Evolutionary conservation across 345 rosid species (phyloP), one percentile per base, ranked within the genome.

Genomic region (Durio zibethinus): DNA sequence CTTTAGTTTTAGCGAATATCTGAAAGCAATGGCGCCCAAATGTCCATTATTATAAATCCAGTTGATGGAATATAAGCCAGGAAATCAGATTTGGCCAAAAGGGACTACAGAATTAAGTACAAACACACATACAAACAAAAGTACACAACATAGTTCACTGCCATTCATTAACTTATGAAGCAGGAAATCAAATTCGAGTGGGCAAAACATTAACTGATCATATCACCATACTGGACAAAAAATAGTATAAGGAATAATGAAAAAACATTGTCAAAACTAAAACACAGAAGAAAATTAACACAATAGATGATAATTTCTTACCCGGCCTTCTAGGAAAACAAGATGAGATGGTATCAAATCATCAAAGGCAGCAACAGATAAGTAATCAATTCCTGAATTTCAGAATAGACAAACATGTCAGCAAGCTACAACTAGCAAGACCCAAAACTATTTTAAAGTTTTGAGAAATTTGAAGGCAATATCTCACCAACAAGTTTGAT

Each of bases 401-500:
- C 72, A 76, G 38, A 57, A 4, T 29, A 52, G 29, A 25, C 54
- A 53, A 48, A 33, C 23, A 70, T 5, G 11, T 7, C 59, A 78
- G 43, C 23, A 36, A 45, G 61, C 29, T 54, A 3, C 42, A 10
- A 72, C 21, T 11, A 42, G 40, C 61, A 71, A 71, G 10, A 52
- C 31, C 11, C 18, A 71, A 16, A 59, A 50, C 14, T 7, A 27
- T 2, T 7, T 36, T 2, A 18, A 25, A 15, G 5, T 10, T 48
- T 27, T 16, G 16, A 74, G 66, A 74, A 45, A 10, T 33, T 29
- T 53, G 25, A 75, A 7, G 70, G 43, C 33, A 63, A 63, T 35
- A 68, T 60, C 86, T 77, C 81, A 95, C 96, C 99, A 7, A 95
- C 85, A 60, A 95, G 85, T 82, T 92, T 95, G 85, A 95, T 86